phyloP scores from a whole-genome alignment of 306 rosid genomes.

The Adenanthera pavonina region DNA sequence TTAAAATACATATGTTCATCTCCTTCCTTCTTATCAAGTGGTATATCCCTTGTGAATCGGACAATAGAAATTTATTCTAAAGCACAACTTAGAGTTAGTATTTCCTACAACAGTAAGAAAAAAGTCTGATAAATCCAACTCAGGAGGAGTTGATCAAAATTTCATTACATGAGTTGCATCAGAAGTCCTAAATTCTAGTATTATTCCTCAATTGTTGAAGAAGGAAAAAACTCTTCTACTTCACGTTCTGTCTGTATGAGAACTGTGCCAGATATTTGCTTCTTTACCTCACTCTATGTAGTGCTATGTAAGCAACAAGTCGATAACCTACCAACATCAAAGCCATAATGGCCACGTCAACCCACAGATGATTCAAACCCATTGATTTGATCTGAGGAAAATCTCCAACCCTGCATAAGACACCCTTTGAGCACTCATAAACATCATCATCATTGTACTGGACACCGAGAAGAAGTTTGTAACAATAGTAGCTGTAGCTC shows the following conservation, averaged over 20 bases:
- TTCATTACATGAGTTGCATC: conserved; percentile 46
- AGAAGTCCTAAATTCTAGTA: conserved; percentile 44
- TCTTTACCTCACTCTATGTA: conserved; percentile 72
- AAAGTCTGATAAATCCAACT: conserved; percentile 42
- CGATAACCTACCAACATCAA: conserved; percentile 90
- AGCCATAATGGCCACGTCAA: conserved; percentile 81
- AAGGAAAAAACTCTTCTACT: conserved; percentile 57
- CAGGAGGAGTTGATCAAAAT: conserved; percentile 39
- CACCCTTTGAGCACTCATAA: conserved; percentile 81
- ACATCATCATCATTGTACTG: conserved; percentile 76
- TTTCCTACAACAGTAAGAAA: conserved; percentile 25
- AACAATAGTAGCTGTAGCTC: conserved; percentile 95
- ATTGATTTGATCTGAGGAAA: conserved; percentile 79
- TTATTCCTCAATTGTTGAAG: conserved; percentile 59
- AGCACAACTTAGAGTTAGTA: conserved; percentile 45
- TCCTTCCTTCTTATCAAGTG: conserved; percentile 42
- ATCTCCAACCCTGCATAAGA: conserved; percentile 68
- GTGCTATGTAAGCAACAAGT: conserved; percentile 83
- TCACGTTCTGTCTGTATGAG: conserved; percentile 42
- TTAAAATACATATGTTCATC: conserved; percentile 27
- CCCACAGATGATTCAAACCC: conserved; percentile 80
- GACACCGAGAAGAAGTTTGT: conserved; percentile 92
- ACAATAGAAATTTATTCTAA: conserved; percentile 35
- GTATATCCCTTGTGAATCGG: conserved; percentile 34
- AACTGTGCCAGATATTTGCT: conserved; percentile 41